Evolutionary conservation across 495 filamentous ascomycete species (phyloP), one percentile per base, ranked within the genome.

Genomic region (Trichocladium antarcticum): DNA sequence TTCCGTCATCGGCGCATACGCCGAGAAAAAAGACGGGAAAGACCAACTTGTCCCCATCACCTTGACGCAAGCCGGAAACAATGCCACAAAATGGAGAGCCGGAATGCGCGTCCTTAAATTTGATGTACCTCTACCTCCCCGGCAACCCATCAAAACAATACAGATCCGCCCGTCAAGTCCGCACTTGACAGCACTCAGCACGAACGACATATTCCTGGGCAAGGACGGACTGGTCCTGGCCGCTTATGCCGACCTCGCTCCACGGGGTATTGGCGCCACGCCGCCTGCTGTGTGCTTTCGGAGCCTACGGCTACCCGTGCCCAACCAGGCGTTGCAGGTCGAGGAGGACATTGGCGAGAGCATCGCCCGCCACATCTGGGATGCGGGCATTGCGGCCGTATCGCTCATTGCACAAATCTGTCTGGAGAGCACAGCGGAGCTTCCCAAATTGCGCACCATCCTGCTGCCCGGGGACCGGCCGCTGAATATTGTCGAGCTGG

Each of bases 301-400:
- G 24, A 66, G 61, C 40, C 54, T 73, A 34, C 54, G 53, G 4
- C 51, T 72, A 1, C 47, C 54, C 10, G 38, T 44, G 1, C 34
- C 57, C 50, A 42, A 58, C 14, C 54, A 45, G 31, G 39, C 47
- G 15, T 47, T 63, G 32, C 53, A 60, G 43, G 77, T 96, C 17
- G 84, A 83, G 70, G 92, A 98, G 58, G 89, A 97, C 50, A 88
- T 88, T 2, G 90, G 89, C 6, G 89, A 97, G 61, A 95, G 86
- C 61, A 95, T 98, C 57, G 89, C 90, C 14, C 76, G 89, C 14
- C 92, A 98, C 66, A 79, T 97, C 39, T 98, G 92, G 92, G 90
- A 81, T 64, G 72, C 58, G 20, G 70, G 71, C 5, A 52, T 71
- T 5, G 53, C 68, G 5, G 66, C 65, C 8, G 61, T 68, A 0